Evolutionary conservation across 1,284 basidiomycete genomes (phyloP).

Genomic region (Exsudoporus floridanus): DNA sequence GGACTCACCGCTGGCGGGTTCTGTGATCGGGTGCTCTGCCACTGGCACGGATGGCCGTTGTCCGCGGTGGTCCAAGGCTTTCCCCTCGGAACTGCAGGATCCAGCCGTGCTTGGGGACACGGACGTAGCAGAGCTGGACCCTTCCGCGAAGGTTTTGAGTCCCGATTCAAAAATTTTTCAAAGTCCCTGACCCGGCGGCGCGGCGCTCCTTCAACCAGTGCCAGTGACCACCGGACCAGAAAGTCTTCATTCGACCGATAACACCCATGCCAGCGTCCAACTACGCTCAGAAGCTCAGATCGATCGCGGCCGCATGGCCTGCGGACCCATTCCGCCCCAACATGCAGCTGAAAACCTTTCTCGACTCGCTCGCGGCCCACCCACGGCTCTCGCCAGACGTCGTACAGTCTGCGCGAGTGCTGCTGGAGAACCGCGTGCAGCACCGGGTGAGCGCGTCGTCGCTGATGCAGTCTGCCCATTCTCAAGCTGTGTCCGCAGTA

Average conservation of each 20-base stretch:
- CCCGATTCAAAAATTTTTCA: slow-evolving; percentile 12
- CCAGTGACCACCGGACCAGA: no score
- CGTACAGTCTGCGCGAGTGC: slow-evolving; percentile 53
- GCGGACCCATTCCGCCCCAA: slow-evolving; percentile 72
- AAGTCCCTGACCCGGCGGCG: slow-evolving; percentile 9
- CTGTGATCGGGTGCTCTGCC: no score
- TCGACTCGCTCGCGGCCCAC: slow-evolving; percentile 62
- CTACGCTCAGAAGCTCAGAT: slow-evolving; percentile 48
- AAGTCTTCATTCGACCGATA: no score
- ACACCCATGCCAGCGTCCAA: slow-evolving; percentile 35
- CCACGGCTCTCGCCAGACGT: slow-evolving; percentile 61
- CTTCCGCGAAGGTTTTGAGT: slow-evolving; percentile 29
- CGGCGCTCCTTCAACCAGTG: neutral
- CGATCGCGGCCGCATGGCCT: slow-evolving; percentile 59
- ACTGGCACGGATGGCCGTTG: no score
- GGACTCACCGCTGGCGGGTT: neutral
- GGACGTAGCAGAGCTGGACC: neutral
- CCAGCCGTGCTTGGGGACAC: no score
- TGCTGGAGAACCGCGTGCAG: slow-evolving; percentile 53
- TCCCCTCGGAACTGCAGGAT: no score
- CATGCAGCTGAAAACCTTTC: slow-evolving; percentile 63
- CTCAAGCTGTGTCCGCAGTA: slow-evolving; percentile 44
- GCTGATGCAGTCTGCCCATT: neutral
- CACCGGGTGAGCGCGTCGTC: slow-evolving; percentile 47
- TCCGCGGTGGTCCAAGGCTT: neutral